Evolutionary conservation across 2,329 filamentous ascomycete genomes (phyloP).

Genomic region (Pseudogymnoascus destructans): DNA sequence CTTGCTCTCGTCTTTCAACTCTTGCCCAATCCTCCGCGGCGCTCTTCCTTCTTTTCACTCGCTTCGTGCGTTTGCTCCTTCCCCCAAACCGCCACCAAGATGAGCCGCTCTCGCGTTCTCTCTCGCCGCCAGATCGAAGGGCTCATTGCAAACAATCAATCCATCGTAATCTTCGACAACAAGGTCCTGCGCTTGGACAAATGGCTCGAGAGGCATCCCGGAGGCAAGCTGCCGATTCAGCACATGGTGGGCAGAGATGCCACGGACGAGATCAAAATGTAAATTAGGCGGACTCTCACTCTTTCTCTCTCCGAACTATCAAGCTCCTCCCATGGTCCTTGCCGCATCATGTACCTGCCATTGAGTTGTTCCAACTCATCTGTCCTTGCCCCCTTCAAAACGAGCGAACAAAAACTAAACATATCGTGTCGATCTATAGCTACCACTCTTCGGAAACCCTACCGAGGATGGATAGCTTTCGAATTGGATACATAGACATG

Average conservation of each 20-base stretch:
- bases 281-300: conserved; percentile 28
- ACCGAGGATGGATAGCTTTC: conserved; percentile 64
- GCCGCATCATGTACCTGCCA: conserved; percentile 4
- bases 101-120: conserved; percentile 26
- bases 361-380: conserved; percentile 6
- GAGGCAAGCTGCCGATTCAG: conserved; percentile 76
- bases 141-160: conserved; percentile 68
- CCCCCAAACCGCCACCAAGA: neutral
- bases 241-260: conserved; percentile 93
- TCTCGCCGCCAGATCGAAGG: conserved; percentile 59
- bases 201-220: conserved; percentile 83
- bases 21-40: neutral
- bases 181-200: conserved; percentile 77
- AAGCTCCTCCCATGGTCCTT: neutral
- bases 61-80: neutral
- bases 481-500: conserved; percentile 70
- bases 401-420: conserved; percentile 6
- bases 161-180: conserved; percentile 68
- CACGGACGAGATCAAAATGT: conserved; percentile 89
- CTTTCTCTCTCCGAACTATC: neutral
- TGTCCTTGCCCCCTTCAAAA: neutral
- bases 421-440: conserved; percentile 31
- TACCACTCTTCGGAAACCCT: conserved; percentile 71
- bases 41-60: neutral
- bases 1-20: neutral